Evolutionary conservation across 768 basidiomycete genomes (phyloP).

Genomic region (Boletus subcaerulescens): DNA sequence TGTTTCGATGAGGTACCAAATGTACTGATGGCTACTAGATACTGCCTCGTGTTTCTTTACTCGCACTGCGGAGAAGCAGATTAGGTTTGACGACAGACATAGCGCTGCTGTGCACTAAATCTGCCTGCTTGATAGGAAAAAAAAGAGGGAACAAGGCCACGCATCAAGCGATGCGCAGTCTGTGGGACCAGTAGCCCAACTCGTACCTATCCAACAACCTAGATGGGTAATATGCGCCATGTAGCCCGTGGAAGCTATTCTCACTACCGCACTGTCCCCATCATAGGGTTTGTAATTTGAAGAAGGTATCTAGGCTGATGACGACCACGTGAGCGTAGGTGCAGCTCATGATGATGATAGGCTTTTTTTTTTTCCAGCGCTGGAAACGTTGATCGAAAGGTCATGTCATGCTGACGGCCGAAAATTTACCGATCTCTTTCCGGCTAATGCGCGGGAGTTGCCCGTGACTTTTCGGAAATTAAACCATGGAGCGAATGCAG

Average conservation of each 20-base stretch:
- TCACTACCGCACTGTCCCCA: neutral
- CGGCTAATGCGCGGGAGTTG: too few relatives aligned
- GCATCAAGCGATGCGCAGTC: neutral
- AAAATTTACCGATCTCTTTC: too few relatives aligned
- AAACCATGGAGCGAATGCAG: too few relatives aligned
- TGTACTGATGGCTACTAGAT: constrained; percentile 3
- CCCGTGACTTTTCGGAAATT: too few relatives aligned
- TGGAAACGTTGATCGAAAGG: too few relatives aligned
- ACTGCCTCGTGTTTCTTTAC: constrained; percentile 11
- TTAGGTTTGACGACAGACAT: neutral
- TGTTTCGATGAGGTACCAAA: neutral
- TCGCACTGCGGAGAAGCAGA: constrained; percentile 8
- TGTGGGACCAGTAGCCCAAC: neutral
- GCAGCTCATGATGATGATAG: too few relatives aligned
- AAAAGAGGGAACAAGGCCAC: neutral
- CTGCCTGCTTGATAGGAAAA: neutral
- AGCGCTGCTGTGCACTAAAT: neutral
- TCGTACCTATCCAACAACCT: neutral
- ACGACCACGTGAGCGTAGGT: too few relatives aligned
- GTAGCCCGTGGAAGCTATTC: neutral
- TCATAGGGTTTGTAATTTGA: too few relatives aligned
- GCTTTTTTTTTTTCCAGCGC: too few relatives aligned
- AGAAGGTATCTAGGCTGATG: neutral
- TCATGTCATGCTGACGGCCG: too few relatives aligned
- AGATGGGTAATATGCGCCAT: neutral